Percentiles rank a stretch among this genome's conserved stretches.
Conservation (phyloP, 2,329 filamentous ascomycete species). For the Raffaelea albimanens region DNA sequence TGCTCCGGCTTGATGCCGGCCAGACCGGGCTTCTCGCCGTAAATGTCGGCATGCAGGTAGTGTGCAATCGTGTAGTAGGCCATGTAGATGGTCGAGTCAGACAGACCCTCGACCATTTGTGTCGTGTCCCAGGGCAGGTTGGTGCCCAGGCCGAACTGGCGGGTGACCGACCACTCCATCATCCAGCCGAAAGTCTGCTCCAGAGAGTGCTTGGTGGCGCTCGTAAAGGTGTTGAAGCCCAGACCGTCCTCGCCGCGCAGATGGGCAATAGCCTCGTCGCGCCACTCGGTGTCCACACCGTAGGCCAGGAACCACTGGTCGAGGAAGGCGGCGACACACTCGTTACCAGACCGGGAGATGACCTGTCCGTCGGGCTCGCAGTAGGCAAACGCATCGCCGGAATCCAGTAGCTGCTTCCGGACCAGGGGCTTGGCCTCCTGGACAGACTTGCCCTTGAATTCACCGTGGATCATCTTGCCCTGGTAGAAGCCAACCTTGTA, state of each 20-base stretch:
- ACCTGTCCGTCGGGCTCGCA: conserved; percentile 89
- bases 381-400: conserved; percentile 77
- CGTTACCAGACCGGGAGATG: conserved; percentile 58
- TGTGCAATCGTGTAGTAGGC: conserved; percentile 62
- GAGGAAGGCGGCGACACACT: conserved; percentile 79
- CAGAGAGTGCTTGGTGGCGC: conserved; percentile 70
- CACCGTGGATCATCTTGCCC: conserved; percentile 78
- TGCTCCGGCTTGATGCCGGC: conserved; percentile 53
- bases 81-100: conserved; percentile 85
- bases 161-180: conserved; percentile 88
- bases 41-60: conserved; percentile 73
- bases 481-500: conserved; percentile 99
- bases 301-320: conserved; percentile 99
- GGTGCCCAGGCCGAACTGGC: conserved; percentile 85
- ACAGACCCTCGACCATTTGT: conserved; percentile 86
- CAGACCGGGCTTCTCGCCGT: conserved; percentile 50
- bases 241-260: conserved; percentile 41
- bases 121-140: conserved; percentile 89
- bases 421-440: conserved; percentile 77
- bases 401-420: conserved; percentile 64
- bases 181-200: conserved; percentile 85
- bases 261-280: conserved; percentile 1
- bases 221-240: conserved; percentile 61
- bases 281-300: conserved; percentile 62
- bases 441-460: conserved; percentile 80